Evolutionary conservation across 1,139 yeast genomes (phyloP).

Genomic region (Schwanniomyces etchellsii): DNA sequence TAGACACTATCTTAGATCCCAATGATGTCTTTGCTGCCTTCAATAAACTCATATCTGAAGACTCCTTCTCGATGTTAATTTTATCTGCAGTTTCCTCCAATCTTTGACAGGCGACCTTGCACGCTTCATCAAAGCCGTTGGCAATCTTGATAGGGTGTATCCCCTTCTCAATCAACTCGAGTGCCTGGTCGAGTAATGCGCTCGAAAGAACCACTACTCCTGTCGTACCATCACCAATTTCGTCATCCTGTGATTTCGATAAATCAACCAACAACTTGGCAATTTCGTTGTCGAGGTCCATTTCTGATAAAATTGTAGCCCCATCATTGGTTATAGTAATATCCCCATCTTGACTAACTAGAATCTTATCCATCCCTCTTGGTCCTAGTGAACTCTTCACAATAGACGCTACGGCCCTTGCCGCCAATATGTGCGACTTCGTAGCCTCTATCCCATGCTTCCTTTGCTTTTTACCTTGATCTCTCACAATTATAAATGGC

Average conservation of each 20-base stretch:
- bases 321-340: conserved; percentile 98
- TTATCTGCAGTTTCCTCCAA: conserved; percentile 71
- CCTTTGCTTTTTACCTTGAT: conserved; percentile 91
- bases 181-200: conserved; percentile 89
- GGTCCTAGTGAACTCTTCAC: conserved; percentile 94
- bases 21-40: conserved; percentile 93
- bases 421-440: conserved; percentile 91
- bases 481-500: conserved; percentile 95
- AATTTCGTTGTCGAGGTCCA: conserved; percentile 94
- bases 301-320: conserved; percentile 91
- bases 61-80: conserved; percentile 45
- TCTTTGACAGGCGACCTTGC: conserved; percentile 78
- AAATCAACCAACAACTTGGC: conserved; percentile 93
- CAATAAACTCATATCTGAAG: conserved; percentile 51
- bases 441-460: conserved; percentile 94
- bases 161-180: conserved; percentile 91
- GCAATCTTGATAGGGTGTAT: conserved; percentile 97
- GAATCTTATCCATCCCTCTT: conserved; percentile 94
- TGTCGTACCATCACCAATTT: conserved; percentile 98
- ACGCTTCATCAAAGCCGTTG: conserved; percentile 96
- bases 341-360: conserved; percentile 91
- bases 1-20: conserved; percentile 94
- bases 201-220: conserved; percentile 98
- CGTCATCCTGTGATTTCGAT: conserved; percentile 95
- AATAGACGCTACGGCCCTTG: conserved; percentile 90